Evolutionary conservation across 768 basidiomycete genomes (phyloP).

Genomic region (Cystobasidium tubakii): DNA sequence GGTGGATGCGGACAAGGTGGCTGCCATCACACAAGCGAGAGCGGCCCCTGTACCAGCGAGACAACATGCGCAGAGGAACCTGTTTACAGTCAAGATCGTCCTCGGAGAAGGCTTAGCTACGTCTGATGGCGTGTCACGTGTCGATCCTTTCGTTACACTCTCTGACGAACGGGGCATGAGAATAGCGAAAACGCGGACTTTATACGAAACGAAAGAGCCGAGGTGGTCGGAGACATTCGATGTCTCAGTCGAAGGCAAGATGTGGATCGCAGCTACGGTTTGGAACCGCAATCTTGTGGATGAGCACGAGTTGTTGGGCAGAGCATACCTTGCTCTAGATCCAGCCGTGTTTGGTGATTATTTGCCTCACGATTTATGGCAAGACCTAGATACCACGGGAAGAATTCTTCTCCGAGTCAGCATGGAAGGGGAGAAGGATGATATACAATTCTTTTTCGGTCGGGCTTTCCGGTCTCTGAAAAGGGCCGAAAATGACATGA

Average conservation of each 20-base stretch:
- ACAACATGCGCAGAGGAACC: constrained; percentile 47
- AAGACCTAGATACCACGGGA: constrained; percentile 55
- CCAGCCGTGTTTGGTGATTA: constrained; percentile 81
- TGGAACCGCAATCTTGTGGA: constrained; percentile 83
- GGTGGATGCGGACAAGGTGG: constrained; percentile 79
- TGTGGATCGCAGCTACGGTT: constrained; percentile 95
- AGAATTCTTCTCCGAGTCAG: constrained; percentile 79
- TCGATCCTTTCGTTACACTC: constrained; percentile 89
- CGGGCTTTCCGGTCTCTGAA: constrained; percentile 84
- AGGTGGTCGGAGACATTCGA: constrained; percentile 98
- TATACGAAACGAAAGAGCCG: constrained; percentile 84
- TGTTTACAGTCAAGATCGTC: constrained; percentile 90
- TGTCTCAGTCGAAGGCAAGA: constrained; percentile 80
- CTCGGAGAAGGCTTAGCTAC: constrained; percentile 72
- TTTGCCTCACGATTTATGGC: constrained; percentile 82
- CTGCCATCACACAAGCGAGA: constrained; percentile 53
- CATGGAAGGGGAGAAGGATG: constrained; percentile 99
- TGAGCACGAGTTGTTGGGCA: constrained; percentile 62
- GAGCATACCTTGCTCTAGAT: constrained; percentile 86
- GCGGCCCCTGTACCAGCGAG: constrained; percentile 68
- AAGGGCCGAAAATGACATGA: constrained; percentile 89
- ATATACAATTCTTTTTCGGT: constrained; percentile 95
- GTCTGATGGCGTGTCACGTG: constrained; percentile 65
- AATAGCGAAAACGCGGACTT: constrained; percentile 87
- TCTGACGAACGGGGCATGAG: constrained; percentile 86